These are phyloP conservation scores for Crataegus laevigata DNA, from an alignment of 306 rosid species.

Conservation along the genomic window DNA sequence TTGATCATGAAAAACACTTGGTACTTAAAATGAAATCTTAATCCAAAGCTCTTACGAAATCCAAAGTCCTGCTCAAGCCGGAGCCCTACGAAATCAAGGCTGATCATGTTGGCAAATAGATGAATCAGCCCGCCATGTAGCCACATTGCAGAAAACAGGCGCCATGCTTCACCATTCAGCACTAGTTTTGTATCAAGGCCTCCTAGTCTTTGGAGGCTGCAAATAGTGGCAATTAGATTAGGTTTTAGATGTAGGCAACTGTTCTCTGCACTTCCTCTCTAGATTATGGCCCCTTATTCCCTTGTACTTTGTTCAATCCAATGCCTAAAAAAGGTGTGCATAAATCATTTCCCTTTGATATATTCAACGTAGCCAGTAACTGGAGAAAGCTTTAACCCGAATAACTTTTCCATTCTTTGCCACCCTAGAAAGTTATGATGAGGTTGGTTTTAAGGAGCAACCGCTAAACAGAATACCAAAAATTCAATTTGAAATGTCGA, in stretches of 20 bases:
- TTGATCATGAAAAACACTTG: not conserved
- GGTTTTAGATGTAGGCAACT: too few relatives aligned
- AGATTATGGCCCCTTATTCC: too few relatives aligned
- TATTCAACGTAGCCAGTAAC: not conserved
- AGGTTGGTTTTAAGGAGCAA: not conserved
- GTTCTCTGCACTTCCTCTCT: too few relatives aligned
- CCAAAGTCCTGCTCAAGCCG: constrained; percentile 87
- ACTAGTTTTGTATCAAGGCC: constrained; percentile 51
- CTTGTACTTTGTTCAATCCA: too few relatives aligned
- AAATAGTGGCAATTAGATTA: not conserved
- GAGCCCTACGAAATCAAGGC: constrained; percentile 70
- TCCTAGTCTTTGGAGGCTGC: constrained; percentile 54
- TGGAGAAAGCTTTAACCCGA: not conserved
- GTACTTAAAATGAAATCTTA: too few relatives aligned
- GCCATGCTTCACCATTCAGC: constrained; percentile 61
- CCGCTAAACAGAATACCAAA: not conserved
- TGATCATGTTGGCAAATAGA: constrained; percentile 59
- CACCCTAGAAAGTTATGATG: not conserved
- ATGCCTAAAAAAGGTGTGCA: too few relatives aligned
- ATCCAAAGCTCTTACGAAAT: constrained; percentile 41
- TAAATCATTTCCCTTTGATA: too few relatives aligned
- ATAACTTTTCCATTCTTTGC: not conserved
- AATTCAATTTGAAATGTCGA: not conserved
- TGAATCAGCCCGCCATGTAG: constrained; percentile 91
- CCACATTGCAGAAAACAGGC: constrained; percentile 70